Conservation (phyloP, 306 rosid genomes). For the Ormosia emarginata region DNA sequence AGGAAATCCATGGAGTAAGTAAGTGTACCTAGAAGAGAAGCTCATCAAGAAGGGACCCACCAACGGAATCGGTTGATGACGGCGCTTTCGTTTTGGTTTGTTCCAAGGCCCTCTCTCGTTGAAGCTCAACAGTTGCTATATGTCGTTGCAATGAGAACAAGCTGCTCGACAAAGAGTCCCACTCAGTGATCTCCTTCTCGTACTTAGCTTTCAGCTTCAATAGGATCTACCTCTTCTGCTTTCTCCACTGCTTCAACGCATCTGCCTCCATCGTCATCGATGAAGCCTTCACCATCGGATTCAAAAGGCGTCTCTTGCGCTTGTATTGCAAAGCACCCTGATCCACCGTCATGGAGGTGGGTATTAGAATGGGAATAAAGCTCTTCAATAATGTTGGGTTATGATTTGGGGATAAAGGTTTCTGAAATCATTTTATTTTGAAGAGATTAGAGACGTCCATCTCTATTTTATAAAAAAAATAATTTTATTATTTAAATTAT, state of each 20-base stretch:
- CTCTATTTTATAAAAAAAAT: no score
- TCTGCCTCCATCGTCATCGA: conserved; percentile 15
- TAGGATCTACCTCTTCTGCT: conserved; percentile 54
- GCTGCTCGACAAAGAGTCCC: no score
- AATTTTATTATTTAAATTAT: no score
- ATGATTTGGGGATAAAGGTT: no score
- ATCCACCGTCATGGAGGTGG: no score
- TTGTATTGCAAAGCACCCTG: conserved; percentile 71
- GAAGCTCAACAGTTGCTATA: conserved; percentile 25
- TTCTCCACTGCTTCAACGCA: conserved; percentile 34
- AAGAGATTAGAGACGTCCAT: no score
- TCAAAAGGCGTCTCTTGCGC: conserved; percentile 50
- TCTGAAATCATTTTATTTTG: no score
- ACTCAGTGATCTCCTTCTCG: conserved; percentile 53
- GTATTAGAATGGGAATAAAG: no score
- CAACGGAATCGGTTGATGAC: conserved; percentile 18
- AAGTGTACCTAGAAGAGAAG: no score
- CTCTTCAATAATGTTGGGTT: no score
- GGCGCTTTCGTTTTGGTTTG: conserved; percentile 11
- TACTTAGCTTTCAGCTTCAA: conserved; percentile 50
- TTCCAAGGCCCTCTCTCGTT: conserved; percentile 9
- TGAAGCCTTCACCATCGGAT: conserved; percentile 14
- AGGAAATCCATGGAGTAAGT: no score
- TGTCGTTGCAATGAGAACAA: conserved; percentile 50
- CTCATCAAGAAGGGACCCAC: conserved; percentile 38